phyloP scores from a whole-genome alignment of 345 rosid species.

The Limnanthes douglasii region DNA sequence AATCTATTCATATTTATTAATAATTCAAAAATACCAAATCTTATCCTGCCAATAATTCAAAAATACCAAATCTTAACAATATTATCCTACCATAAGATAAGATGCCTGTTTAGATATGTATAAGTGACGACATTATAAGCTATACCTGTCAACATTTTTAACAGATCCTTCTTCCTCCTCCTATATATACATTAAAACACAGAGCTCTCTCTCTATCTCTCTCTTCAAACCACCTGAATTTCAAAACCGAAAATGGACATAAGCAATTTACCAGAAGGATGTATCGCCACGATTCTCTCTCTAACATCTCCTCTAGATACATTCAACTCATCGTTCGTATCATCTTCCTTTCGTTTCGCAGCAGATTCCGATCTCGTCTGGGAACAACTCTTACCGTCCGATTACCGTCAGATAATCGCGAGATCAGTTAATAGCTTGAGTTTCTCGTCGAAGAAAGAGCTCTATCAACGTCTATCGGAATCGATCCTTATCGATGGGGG shows the following conservation, averaged over 20 bases:
- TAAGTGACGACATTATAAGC: too few relatives aligned
- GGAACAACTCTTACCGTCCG: slow-evolving; percentile 40
- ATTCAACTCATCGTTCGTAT: slow-evolving; percentile 27
- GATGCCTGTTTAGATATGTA: too few relatives aligned
- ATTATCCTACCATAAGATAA: too few relatives aligned
- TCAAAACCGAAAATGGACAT: neutral
- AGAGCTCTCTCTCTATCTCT: too few relatives aligned
- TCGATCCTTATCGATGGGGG: slow-evolving; percentile 33
- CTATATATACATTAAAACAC: too few relatives aligned
- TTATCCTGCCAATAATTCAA: too few relatives aligned
- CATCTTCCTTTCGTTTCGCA: slow-evolving; percentile 35
- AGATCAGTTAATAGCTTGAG: slow-evolving; percentile 4
- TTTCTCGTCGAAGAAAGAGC: slow-evolving; percentile 43
- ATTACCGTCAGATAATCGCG: slow-evolving; percentile 15
- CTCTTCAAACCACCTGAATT: too few relatives aligned
- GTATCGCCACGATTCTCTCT: slow-evolving; percentile 36
- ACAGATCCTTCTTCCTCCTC: too few relatives aligned
- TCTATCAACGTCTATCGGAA: slow-evolving; percentile 31
- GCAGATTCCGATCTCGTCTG: slow-evolving; percentile 47
- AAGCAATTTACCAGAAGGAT: slow-evolving; percentile 36
- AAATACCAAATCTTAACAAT: too few relatives aligned
- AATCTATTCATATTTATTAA: too few relatives aligned
- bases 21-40: too few relatives aligned
- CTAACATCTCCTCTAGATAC: slow-evolving; percentile 50
- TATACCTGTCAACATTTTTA: too few relatives aligned